phyloP scores from a whole-genome alignment of 768 basidiomycete species.

The Lentinus tigrinus region DNA sequence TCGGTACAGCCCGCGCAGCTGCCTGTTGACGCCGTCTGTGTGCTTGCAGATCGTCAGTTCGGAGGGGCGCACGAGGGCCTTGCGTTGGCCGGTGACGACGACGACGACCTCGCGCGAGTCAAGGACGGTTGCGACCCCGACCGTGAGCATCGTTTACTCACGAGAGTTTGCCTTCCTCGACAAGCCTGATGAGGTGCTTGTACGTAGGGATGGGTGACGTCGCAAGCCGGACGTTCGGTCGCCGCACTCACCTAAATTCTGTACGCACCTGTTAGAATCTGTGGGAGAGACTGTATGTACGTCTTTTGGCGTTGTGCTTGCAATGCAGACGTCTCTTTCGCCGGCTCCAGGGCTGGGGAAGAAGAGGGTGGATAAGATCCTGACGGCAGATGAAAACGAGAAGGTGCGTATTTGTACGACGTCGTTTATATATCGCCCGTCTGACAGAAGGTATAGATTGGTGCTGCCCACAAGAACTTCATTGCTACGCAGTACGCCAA shows the following conservation, averaged over 20 bases:
- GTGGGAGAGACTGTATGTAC: too few species aligned
- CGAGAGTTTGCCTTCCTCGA: slow-evolving; percentile 77
- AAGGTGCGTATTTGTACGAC: slow-evolving; percentile 51
- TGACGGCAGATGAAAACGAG: slow-evolving; percentile 89
- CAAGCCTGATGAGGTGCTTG: slow-evolving; percentile 73
- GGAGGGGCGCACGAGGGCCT: slow-evolving; percentile 82
- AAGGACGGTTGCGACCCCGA: slow-evolving; percentile 85
- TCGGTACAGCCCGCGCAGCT: too few species aligned
- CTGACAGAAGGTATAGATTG: slow-evolving; percentile 49
- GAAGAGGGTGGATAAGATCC: slow-evolving; percentile 94
- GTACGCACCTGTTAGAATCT: too few species aligned
- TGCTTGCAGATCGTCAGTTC: too few species aligned
- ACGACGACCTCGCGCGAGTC: slow-evolving; percentile 84
- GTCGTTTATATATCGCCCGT: slow-evolving; percentile 6
- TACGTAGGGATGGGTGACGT: slow-evolving; percentile 93
- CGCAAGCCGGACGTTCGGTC: too few species aligned
- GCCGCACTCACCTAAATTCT: too few species aligned
- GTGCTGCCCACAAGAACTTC: slow-evolving; percentile 87
- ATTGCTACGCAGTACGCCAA: slow-evolving; percentile 96
- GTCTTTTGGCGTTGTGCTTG: too few species aligned
- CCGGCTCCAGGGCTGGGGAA: too few species aligned
- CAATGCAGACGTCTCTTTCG: too few species aligned
- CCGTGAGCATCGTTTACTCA: slow-evolving; percentile 83
- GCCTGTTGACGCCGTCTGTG: too few species aligned
- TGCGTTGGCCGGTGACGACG: slow-evolving; percentile 81